These are phyloP conservation scores for Rutstroemia sp. DNA, from an alignment of 2,329 filamentous ascomycete genomes.

Conservation along the genomic window DNA sequence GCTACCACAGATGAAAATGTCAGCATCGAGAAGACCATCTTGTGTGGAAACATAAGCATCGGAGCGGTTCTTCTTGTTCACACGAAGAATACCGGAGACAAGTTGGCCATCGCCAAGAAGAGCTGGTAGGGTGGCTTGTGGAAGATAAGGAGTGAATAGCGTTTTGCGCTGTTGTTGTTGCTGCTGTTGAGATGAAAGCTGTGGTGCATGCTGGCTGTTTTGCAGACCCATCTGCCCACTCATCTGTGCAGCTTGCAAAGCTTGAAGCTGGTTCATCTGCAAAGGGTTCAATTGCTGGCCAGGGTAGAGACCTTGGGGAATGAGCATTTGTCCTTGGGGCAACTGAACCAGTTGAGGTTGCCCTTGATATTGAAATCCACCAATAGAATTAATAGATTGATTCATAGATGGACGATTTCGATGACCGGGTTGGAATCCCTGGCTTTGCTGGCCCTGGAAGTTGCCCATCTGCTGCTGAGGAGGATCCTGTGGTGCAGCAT, in stretches of 20 bases:
- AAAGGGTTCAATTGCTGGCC: conserved; percentile 83
- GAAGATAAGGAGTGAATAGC: conserved; percentile 94
- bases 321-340: conserved; percentile 76
- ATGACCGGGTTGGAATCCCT: conserved; percentile 85
- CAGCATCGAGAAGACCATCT: conserved; percentile 81
- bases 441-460: conserved; percentile 66
- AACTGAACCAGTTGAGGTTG: conserved; percentile 86
- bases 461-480: conserved; percentile 51
- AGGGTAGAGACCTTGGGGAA: conserved; percentile 68
- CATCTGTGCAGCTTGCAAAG: conserved; percentile 83
- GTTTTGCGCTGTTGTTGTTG: conserved; percentile 96
- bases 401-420: conserved; percentile 78
- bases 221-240: conserved; percentile 64
- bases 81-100: conserved; percentile 90
- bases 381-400: conserved; percentile 76
- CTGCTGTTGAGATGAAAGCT: conserved; percentile 62
- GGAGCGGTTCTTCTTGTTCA: conserved; percentile 99
- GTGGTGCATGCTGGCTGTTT: conserved; percentile 64
- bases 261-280: conserved; percentile 84
- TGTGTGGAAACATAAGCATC: conserved; percentile 95
- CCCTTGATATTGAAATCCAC: conserved; percentile 79
- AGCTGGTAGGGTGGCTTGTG: conserved; percentile 86
- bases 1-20: conserved; percentile 99
- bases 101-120: conserved; percentile 87
- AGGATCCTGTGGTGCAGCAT: conserved; percentile 40